phyloP scores from a whole-genome alignment of 768 basidiomycete genomes.

The Boletus reticulatus region DNA sequence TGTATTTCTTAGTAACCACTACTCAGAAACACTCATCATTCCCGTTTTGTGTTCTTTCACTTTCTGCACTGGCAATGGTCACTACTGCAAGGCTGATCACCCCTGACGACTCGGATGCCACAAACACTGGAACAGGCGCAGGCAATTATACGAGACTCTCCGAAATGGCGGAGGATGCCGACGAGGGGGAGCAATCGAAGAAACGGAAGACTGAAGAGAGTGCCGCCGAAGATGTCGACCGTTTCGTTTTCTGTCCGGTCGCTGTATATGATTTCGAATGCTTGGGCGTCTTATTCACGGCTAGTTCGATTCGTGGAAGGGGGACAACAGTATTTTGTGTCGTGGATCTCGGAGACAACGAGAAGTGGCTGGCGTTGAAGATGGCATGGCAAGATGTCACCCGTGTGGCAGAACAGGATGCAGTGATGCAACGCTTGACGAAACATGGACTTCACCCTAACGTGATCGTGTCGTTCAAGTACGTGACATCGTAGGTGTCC shows the following conservation, averaged over 20 bases:
- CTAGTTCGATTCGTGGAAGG: conserved; percentile 11
- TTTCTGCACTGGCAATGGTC: neutral
- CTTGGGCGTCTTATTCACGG: neutral
- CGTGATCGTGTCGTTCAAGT: neutral
- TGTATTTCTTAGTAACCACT: neutral
- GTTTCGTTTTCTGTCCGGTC: too few relatives aligned
- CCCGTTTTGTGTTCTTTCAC: neutral
- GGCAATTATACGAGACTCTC: neutral
- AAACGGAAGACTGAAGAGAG: too few relatives aligned
- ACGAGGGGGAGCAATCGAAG: neutral
- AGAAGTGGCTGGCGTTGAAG: neutral
- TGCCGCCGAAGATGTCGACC: too few relatives aligned
- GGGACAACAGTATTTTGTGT: conserved; percentile 9
- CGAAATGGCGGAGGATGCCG: neutral
- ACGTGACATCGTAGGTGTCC: neutral
- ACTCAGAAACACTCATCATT: neutral
- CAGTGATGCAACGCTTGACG: neutral
- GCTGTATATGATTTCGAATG: neutral
- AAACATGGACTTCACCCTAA: neutral
- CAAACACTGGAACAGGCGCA: neutral
- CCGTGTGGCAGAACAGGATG: neutral
- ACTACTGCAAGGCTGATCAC: neutral
- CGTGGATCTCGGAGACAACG: neutral
- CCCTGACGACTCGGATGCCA: neutral
- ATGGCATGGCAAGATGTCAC: neutral